These are phyloP conservation scores for Schizonepeta tenuifolia DNA, from an alignment of 257 asterid genomes.

Conservation along the genomic window DNA sequence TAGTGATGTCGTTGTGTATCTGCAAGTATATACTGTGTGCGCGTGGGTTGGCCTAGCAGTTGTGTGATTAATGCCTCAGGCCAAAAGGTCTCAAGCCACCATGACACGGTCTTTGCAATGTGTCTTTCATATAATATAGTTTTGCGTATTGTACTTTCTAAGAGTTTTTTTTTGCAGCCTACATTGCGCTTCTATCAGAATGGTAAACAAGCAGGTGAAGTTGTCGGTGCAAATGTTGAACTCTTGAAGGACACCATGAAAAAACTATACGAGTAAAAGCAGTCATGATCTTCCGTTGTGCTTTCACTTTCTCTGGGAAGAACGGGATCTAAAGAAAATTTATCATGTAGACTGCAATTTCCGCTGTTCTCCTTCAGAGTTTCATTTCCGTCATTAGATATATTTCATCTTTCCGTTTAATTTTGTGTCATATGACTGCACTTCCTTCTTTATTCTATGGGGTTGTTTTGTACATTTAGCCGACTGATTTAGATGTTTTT, in stretches of 20 bases:
- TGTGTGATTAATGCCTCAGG: no score
- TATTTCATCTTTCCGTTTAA: background rate
- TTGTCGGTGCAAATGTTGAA: slow-evolving; percentile 81
- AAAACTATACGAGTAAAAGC: slow-evolving; percentile 63
- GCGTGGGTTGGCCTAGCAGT: no score
- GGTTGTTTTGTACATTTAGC: slow-evolving; percentile 18
- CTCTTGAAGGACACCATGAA: slow-evolving; percentile 81
- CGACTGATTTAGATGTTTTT: background rate
- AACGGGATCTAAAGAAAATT: background rate
- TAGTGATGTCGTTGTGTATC: background rate
- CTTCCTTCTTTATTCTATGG: background rate
- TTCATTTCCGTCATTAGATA: slow-evolving; percentile 17
- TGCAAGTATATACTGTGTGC: background rate
- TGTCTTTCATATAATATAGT: slow-evolving; percentile 20
- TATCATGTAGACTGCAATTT: background rate
- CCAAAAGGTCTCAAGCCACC: no score
- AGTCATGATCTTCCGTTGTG: slow-evolving; percentile 4
- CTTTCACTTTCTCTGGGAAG: slow-evolving; percentile 5
- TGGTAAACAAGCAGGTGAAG: slow-evolving; percentile 76
- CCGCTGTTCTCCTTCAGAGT: slow-evolving; percentile 15
- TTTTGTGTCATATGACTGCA: slow-evolving; percentile 10
- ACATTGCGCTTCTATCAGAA: slow-evolving; percentile 85
- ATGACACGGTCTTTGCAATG: no score
- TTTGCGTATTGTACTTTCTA: slow-evolving; percentile 21
- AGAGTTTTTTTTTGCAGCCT: slow-evolving; percentile 67